Percentiles rank a stretch among this genome's conserved stretches.
Conservation (phyloP, 2,329 filamentous ascomycete genomes). For the Aspergillus hiratsukae region DNA sequence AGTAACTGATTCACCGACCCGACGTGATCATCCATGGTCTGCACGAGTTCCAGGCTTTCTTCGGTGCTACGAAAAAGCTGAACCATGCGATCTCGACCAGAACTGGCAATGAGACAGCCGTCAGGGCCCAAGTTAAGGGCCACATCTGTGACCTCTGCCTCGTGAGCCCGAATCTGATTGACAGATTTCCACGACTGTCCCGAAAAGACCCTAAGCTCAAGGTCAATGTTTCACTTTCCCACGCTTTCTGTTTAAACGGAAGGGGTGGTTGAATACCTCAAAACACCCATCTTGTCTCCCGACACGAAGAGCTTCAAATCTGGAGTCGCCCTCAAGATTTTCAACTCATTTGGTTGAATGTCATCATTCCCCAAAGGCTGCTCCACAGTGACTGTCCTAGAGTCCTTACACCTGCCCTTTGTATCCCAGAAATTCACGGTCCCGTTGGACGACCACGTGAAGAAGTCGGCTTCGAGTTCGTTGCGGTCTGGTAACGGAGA, state of each 20-base stretch:
- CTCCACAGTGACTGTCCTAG: conserved; percentile 66
- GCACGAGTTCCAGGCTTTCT: conserved; percentile 68
- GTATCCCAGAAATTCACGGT: conserved; percentile 77
- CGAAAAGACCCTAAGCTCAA: conserved; percentile 25
- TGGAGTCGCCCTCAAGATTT: conserved; percentile 54
- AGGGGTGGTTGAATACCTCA: conserved; percentile 46
- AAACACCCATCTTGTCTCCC: conserved; percentile 80
- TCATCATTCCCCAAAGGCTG: conserved; percentile 45
- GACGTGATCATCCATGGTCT: conserved; percentile 88
- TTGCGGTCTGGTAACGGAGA: conserved; percentile 60
- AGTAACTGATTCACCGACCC: conserved; percentile 76
- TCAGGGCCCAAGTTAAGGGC: conserved; percentile 62
- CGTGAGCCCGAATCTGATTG: conserved; percentile 78
- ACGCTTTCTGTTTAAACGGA: neutral
- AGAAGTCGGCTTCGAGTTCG: conserved; percentile 64
- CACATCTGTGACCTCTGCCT: conserved; percentile 78
- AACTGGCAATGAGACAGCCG: conserved; percentile 69
- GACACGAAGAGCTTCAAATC: conserved; percentile 67
- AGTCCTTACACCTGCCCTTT: conserved; percentile 63
- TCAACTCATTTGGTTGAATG: conserved; percentile 53
- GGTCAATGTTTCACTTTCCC: conserved; percentile 12
- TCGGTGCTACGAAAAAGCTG: conserved; percentile 71
- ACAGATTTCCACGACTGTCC: conserved; percentile 55
- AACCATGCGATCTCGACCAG: conserved; percentile 83
- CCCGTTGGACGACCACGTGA: conserved; percentile 83